Evolutionary conservation across 2,329 filamentous ascomycete species (phyloP).

Genomic region (Spiromastix sp.): DNA sequence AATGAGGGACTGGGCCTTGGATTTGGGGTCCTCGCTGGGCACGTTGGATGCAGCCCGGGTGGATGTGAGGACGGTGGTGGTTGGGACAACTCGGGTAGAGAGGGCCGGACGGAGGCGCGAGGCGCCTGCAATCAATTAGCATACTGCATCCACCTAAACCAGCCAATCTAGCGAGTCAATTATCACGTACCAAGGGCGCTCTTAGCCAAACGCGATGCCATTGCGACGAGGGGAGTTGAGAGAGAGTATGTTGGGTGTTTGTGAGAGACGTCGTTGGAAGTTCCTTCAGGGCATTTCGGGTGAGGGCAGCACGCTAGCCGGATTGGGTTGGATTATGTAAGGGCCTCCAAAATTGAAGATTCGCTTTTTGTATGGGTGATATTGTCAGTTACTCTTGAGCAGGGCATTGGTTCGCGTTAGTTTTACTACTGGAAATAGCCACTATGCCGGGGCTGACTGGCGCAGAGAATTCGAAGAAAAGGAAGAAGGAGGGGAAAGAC

Average conservation of each 20-base stretch:
- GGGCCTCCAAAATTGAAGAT: too few species aligned
- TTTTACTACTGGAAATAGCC: background rate
- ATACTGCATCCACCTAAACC: too few species aligned
- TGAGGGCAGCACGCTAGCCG: constrained; percentile 21
- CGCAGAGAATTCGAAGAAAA: constrained; percentile 26
- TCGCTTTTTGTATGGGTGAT: too few species aligned
- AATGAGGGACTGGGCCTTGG: constrained; percentile 92
- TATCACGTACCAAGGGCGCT: constrained; percentile 76
- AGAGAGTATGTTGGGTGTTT: constrained; percentile 20
- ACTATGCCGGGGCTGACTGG: constrained; percentile 21
- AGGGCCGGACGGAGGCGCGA: constrained; percentile 78
- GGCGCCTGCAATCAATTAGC: constrained; percentile 55
- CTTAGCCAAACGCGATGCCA: constrained; percentile 96
- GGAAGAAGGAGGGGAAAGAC: constrained; percentile 27
- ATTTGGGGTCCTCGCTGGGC: constrained; percentile 81
- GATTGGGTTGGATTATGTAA: constrained; percentile 18
- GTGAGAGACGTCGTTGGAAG: constrained; percentile 1
- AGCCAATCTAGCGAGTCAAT: too few species aligned
- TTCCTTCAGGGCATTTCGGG: constrained; percentile 4
- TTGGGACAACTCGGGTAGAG: constrained; percentile 63
- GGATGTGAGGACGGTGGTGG: constrained; percentile 56
- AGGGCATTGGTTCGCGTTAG: too few species aligned
- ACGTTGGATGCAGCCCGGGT: constrained; percentile 65
- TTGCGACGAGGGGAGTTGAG: constrained; percentile 48
- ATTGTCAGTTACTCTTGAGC: too few species aligned